Evolutionary conservation across 352 stramenopile species (phyloP).

Genomic region (Aphanomyces euteiches): DNA sequence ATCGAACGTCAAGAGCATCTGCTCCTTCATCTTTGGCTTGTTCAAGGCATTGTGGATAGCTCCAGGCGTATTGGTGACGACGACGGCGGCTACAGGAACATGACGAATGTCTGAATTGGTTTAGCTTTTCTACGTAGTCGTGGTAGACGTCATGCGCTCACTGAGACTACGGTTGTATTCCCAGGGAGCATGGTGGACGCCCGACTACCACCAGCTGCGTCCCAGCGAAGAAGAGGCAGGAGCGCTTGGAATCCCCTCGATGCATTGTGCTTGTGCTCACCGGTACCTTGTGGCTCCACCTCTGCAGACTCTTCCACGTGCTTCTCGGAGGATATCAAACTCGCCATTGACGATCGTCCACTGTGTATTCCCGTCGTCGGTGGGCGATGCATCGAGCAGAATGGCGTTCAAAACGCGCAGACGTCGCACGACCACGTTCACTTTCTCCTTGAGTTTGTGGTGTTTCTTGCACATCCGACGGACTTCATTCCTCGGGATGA

Average conservation of each 20-base stretch:
- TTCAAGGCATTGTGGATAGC: too few relatives aligned
- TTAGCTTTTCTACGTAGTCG: too few relatives aligned
- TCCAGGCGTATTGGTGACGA: too few relatives aligned
- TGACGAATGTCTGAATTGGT: too few relatives aligned
- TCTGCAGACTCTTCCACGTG: neutral
- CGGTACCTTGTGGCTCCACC: neutral
- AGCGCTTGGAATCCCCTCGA: neutral
- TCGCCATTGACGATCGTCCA: conserved; percentile 4
- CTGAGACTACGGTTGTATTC: too few relatives aligned
- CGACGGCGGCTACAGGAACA: too few relatives aligned
- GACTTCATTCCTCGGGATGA: conserved; percentile 2
- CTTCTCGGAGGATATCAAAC: conserved; percentile 12
- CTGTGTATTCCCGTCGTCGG: neutral
- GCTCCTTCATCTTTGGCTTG: too few relatives aligned
- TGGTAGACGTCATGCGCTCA: too few relatives aligned
- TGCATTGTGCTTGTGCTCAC: neutral
- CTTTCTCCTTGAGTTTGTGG: neutral
- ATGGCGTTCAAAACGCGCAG: neutral
- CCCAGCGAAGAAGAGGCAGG: neutral
- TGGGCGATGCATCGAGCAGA: neutral
- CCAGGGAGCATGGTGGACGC: too few relatives aligned
- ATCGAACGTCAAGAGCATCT: too few relatives aligned
- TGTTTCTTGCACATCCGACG: conserved; percentile 9
- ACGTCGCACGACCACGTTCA: neutral
- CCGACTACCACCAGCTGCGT: neutral